Evolutionary conservation across 1,284 basidiomycete genomes (phyloP), one percentile per base, ranked within the genome.

Genomic region (Ustilago vetiveriae): DNA sequence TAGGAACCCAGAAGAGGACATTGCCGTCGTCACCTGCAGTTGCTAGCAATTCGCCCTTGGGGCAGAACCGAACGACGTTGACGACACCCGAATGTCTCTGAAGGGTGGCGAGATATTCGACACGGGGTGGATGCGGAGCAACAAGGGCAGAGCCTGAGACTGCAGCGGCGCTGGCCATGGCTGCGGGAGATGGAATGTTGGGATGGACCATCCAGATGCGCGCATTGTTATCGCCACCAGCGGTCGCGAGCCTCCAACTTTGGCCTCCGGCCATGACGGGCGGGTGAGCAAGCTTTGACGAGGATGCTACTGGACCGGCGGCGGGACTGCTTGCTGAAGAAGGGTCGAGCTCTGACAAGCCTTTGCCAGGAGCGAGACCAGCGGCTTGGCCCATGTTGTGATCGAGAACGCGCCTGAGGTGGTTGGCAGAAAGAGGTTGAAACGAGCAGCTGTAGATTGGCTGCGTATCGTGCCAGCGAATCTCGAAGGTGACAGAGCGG

Each of bases 151-250:
- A 88, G 30, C 87, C 62, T 84, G 59, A 84, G 83, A 84, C 88
- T n/a, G 87, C 83, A 19, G 90, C 85, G 14, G 87, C 86, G 29
- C 88, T 82, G 4, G 84, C 78, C 24, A 83, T 74, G 7, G 84
- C 79, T 2, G 84, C 81, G 3, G 80, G 74, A 7, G 80, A 81
- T 9, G 80, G 80, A 22, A 81, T 77, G 54, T 80, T 78, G 42
- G 80, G 80, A 33, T 81, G 78, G 9, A 81, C 76, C 57, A 78
- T 76, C 80, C 80, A 81, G 46, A 81, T 69, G 40, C 94, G 86
- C 76, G 98, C 92, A 85, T 95, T 91, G 81, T 95, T 97, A 82
- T 99, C 95, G 79, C 95, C 95, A 41, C 95, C 95, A 10, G 90
- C 94, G 0, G 96, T 98, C 0, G 94, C 95, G 9, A 98, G 85